Evolutionary conservation across 352 stramenopile species (phyloP).

Genomic region (Globisporangium nagaii): DNA sequence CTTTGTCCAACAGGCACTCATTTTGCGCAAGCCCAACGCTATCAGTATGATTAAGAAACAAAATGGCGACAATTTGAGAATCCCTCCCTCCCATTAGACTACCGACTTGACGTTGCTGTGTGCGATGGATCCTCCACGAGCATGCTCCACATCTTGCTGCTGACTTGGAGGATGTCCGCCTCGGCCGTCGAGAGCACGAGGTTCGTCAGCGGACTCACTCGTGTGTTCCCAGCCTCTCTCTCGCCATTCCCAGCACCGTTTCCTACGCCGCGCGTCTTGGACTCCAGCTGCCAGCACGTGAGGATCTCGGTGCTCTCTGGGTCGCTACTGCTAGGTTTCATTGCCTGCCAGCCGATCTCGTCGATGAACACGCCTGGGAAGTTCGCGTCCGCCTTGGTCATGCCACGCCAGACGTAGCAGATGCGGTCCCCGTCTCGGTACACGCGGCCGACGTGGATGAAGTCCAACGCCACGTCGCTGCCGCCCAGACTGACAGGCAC

Average conservation of each 20-base stretch:
- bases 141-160: not conserved
- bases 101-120: not conserved
- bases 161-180: not conserved
- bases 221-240: not conserved
- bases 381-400: slow-evolving; percentile 1
- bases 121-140: not conserved
- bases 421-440: not conserved
- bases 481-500: not conserved
- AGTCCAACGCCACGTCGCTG: not conserved
- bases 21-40: too few species aligned
- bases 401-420: not conserved
- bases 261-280: not conserved
- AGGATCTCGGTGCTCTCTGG: not conserved
- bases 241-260: too few species aligned
- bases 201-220: not conserved
- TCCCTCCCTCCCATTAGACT: not conserved
- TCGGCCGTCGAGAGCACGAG: not conserved
- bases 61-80: not conserved
- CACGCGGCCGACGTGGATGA: not conserved
- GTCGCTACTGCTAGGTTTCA: not conserved
- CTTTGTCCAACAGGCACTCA: too few species aligned
- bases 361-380: slow-evolving; percentile 7
- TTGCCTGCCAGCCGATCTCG: slow-evolving; percentile 3
- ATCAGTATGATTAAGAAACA: not conserved
- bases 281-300: not conserved